These are phyloP conservation scores for Stygiomarasmius scandens DNA, from an alignment of 1,284 basidiomycete species.

Conservation along the genomic window DNA sequence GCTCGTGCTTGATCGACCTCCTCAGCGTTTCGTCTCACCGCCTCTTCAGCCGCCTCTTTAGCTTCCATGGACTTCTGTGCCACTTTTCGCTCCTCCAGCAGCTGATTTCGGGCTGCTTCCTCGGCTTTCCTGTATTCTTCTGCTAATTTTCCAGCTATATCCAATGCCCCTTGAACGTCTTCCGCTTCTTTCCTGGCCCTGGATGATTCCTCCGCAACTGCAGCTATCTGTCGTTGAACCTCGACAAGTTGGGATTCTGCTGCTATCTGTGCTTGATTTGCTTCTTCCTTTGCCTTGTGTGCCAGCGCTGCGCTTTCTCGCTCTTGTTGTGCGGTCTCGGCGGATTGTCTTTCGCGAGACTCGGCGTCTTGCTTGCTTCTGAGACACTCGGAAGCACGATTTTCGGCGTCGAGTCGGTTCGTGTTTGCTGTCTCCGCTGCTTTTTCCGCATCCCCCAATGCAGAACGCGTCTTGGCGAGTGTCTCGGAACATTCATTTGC, in stretches of 20 bases:
- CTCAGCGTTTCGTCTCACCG: too few species aligned
- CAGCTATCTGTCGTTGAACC: neutral
- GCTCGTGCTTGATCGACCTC: too few species aligned
- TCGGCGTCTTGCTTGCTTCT: too few species aligned
- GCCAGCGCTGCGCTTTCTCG: too few species aligned
- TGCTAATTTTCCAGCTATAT: neutral
- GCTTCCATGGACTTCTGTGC: neutral
- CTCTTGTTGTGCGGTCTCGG: too few species aligned
- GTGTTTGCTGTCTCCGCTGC: too few species aligned
- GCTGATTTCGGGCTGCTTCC: neutral
- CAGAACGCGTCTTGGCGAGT: neutral
- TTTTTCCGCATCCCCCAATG: neutral
- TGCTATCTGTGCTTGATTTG: neutral
- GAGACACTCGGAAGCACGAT: too few species aligned
- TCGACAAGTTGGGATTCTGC: neutral
- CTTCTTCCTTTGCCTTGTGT: neutral
- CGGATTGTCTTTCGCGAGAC: too few species aligned
- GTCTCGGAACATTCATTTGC: neutral
- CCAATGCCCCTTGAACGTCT: neutral
- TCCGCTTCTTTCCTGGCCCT: neutral
- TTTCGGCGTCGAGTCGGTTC: too few species aligned
- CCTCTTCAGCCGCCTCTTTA: neutral
- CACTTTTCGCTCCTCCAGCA: neutral
- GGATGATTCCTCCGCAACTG: neutral
- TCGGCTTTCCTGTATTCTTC: neutral